A percentile compares a stretch with the other conserved stretches of the same genome.
phyloP scores from a whole-genome alignment of 306 rosid species.

The Trifolium dubium region DNA sequence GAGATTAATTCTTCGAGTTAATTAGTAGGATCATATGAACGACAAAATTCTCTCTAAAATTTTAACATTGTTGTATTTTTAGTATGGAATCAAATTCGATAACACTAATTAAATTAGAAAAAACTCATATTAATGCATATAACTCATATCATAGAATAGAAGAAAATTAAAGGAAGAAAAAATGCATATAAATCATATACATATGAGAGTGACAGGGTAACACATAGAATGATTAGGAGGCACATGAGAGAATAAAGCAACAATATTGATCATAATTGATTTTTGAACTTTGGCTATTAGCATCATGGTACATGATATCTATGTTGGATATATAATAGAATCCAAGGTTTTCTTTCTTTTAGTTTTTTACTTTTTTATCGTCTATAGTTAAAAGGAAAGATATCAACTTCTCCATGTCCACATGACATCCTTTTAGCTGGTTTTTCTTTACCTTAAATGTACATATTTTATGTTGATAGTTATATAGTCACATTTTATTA shows the following conservation, averaged over 20 bases:
- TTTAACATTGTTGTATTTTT: no score
- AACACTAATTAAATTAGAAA: no score
- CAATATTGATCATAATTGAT: conserved; percentile 28
- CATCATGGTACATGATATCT: conserved; percentile 39
- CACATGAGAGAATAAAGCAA: conserved; percentile 48
- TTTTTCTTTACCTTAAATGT: conserved; percentile 23
- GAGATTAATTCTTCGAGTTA: no score
- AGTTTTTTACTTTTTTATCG: background rate
- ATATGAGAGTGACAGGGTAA: conserved; percentile 59
- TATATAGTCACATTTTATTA: conserved; percentile 19
- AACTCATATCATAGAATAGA: no score
- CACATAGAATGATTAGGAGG: conserved; percentile 61
- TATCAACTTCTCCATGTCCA: conserved; percentile 13
- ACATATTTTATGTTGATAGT: background rate
- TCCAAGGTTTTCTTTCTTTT: conserved; percentile 55
- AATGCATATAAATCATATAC: no score
- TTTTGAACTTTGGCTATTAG: conserved; percentile 30
- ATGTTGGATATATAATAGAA: conserved; percentile 41
- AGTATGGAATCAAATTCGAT: no score
- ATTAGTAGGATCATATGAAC: no score
- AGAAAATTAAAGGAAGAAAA: no score
- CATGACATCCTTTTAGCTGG: conserved; percentile 40
- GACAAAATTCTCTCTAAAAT: no score
- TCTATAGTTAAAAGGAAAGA: conserved; percentile 33
- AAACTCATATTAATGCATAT: no score